Evolutionary conservation across 2,329 filamentous ascomycete species (phyloP).

Genomic region (Talaromyces pinophilus): DNA sequence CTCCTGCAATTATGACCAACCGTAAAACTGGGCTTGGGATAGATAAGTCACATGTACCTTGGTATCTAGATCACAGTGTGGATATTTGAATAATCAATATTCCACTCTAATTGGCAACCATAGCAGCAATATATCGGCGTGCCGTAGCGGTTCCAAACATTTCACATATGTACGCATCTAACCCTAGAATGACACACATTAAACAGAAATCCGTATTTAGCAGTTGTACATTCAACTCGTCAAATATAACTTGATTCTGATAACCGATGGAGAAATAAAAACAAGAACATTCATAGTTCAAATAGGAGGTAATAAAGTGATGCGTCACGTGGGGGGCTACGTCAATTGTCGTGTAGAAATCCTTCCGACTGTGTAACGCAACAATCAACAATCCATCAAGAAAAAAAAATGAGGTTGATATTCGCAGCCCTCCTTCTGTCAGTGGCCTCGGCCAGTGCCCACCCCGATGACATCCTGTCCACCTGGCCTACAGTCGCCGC

Average conservation of each 20-base stretch:
- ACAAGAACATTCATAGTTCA: not conserved
- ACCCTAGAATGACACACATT: not conserved
- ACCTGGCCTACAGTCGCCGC: slow-evolving; percentile 4
- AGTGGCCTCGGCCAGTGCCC: not conserved
- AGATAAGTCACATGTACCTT: not conserved
- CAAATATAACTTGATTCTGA: not conserved
- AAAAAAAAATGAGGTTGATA: not conserved
- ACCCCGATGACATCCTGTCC: not conserved
- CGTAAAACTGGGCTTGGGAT: not conserved
- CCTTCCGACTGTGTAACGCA: not conserved
- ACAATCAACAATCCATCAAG: not conserved
- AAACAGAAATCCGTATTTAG: not conserved
- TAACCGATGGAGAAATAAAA: not conserved
- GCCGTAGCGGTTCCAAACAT: not conserved
- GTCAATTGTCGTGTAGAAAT: not conserved
- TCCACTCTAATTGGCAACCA: not conserved
- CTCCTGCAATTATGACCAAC: not conserved
- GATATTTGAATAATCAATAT: not conserved
- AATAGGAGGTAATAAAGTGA: not conserved
- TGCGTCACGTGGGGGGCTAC: not conserved
- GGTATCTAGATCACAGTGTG: not conserved
- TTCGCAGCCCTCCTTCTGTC: not conserved
- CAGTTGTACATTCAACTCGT: not conserved
- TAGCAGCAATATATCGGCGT: not conserved
- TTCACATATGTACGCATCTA: not conserved